A percentile compares a stretch with the other conserved stretches of the same genome.
phyloP scores from a whole-genome alignment of 768 basidiomycete genomes.

The Trametes meyenii region DNA sequence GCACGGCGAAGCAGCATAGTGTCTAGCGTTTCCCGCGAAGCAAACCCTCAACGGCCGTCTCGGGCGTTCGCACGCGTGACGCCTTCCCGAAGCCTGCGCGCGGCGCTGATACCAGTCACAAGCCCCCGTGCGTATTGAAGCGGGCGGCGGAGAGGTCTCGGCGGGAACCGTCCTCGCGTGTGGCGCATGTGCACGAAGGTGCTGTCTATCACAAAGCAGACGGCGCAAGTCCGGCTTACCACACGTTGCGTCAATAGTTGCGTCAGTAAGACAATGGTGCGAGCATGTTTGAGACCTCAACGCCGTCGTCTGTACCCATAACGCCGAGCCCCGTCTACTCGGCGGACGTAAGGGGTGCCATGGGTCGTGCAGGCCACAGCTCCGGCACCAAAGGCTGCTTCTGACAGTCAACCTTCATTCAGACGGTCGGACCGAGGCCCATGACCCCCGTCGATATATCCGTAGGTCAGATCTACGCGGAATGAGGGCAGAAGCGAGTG shows the following conservation, averaged over 20 bases:
- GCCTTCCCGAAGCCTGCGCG: not conserved
- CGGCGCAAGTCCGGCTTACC: not conserved
- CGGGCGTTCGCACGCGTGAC: conserved; percentile 6
- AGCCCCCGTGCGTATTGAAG: not conserved
- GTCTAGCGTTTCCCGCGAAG: not conserved
- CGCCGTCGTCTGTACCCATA: not conserved
- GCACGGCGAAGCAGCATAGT: not conserved
- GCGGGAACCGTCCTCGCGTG: not conserved
- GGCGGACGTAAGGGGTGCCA: conserved; percentile 5
- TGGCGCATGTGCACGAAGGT: not conserved
- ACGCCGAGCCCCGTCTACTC: not conserved
- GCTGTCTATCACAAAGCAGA: not conserved
- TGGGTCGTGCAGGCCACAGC: not conserved
- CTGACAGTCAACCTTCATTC: not conserved
- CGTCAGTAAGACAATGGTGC: no score
- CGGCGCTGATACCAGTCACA: not conserved
- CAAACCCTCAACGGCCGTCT: not conserved
- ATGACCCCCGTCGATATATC: no score
- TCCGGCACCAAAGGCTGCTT: not conserved
- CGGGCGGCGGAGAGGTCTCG: not conserved
- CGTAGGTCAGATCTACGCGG: not conserved
- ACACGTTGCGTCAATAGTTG: no score
- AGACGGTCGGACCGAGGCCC: not conserved
- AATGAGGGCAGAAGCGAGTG: not conserved
- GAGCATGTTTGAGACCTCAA: not conserved